These are phyloP conservation scores for Corchorus capsularis DNA, from an alignment of 345 rosid species.

Conservation along the genomic window DNA sequence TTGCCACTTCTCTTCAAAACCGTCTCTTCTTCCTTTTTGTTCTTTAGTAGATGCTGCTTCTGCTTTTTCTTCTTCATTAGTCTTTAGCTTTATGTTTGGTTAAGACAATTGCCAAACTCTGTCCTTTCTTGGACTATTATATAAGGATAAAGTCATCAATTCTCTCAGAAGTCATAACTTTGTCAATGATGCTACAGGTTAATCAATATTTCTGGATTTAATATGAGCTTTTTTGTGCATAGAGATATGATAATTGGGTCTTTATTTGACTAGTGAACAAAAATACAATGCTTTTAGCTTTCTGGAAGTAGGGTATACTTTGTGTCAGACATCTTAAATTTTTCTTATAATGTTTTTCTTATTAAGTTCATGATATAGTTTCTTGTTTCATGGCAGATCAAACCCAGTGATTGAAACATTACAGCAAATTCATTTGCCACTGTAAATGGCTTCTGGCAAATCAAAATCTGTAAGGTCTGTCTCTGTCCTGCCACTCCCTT, in stretches of 20 bases:
- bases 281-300: not conserved
- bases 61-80: not conserved
- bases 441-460: constrained; percentile 34
- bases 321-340: constrained; percentile 10
- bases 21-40: not conserved
- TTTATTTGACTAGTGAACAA: not conserved
- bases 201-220: not conserved
- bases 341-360: too few relatives aligned
- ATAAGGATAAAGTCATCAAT: not conserved
- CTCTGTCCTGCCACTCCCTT: not conserved
- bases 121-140: not conserved
- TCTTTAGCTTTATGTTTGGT: not conserved
- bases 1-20: not conserved
- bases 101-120: not conserved
- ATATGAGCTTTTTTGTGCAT: not conserved
- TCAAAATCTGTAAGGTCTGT: constrained; percentile 38
- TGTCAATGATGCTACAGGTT: not conserved
- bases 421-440: not conserved
- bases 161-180: not conserved
- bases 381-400: constrained; percentile 22
- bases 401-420: constrained; percentile 16
- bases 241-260: not conserved
- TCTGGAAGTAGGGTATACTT: not conserved
- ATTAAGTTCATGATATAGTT: not conserved
- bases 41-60: not conserved